These are phyloP conservation scores for Nicotiana noctiflora DNA, from an alignment of 257 asterid species.

Conservation along the genomic window DNA sequence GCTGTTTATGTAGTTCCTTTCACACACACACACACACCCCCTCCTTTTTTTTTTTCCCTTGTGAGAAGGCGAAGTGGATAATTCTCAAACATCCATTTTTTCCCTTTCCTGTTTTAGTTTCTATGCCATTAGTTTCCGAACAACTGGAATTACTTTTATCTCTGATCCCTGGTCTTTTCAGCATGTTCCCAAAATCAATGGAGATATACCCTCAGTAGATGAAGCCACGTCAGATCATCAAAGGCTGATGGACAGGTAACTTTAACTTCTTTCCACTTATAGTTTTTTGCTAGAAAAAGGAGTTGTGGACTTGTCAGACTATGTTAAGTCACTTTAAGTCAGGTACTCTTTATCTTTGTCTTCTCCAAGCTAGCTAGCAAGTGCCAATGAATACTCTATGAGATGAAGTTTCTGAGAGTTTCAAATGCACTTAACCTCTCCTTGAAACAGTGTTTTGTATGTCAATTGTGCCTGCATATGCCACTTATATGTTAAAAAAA, in stretches of 20 bases:
- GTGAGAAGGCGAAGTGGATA: not conserved
- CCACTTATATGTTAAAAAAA: too few species aligned
- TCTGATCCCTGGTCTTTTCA: slow-evolving; percentile 16
- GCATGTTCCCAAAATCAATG: slow-evolving; percentile 87
- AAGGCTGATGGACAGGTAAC: slow-evolving; percentile 69
- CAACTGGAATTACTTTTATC: not conserved
- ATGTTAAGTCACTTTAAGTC: not conserved
- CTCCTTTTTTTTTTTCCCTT: too few species aligned
- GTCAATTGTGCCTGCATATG: not conserved
- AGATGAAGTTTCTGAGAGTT: not conserved
- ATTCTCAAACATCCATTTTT: not conserved
- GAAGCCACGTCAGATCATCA: slow-evolving; percentile 83
- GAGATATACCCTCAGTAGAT: slow-evolving; percentile 76
- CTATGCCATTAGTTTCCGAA: not conserved
- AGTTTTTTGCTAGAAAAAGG: not conserved
- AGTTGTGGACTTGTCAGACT: not conserved
- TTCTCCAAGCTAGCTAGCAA: not conserved
- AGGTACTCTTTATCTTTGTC: not conserved
- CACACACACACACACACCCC: too few species aligned
- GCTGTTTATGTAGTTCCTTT: not conserved
- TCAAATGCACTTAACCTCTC: not conserved
- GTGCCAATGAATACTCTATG: not conserved
- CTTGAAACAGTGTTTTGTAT: not conserved
- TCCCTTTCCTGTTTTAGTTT: not conserved
- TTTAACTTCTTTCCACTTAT: slow-evolving; percentile 3